Evolutionary conservation across 768 basidiomycete species (phyloP).

Genomic region (Boletus rubescentipes): DNA sequence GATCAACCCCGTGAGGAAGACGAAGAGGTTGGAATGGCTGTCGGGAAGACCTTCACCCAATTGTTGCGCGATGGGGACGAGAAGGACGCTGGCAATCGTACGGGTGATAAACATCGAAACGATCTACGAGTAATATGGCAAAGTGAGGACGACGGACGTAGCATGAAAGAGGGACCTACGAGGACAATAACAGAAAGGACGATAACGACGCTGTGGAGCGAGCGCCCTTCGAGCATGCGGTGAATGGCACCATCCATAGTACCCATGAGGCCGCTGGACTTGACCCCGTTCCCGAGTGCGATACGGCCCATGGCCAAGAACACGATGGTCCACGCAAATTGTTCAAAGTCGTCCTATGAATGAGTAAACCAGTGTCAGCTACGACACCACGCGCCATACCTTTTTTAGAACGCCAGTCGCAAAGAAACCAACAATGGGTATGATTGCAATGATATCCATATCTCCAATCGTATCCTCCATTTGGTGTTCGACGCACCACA

Average conservation of each 20-base stretch:
- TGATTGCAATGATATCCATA: constrained; percentile 96
- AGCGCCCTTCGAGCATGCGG: constrained; percentile 56
- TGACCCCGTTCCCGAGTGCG: constrained; percentile 91
- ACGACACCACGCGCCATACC: constrained; percentile 41
- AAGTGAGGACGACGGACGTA: background rate
- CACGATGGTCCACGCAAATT: constrained; percentile 92
- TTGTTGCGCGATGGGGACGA: constrained; percentile 94
- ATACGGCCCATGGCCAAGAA: constrained; percentile 99
- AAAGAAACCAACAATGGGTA: constrained; percentile 93
- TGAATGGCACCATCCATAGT: constrained; percentile 69
- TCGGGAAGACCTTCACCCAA: constrained; percentile 76
- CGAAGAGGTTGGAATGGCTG: constrained; percentile 75
- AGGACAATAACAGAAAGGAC: constrained; percentile 69
- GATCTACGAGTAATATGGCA: constrained; percentile 42
- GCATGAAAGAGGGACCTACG: constrained; percentile 39
- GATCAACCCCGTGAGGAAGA: constrained; percentile 90
- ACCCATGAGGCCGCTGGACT: constrained; percentile 82
- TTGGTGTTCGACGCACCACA: constrained; percentile 88
- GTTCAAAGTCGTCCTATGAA: constrained; percentile 87
- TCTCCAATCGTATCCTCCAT: constrained; percentile 82
- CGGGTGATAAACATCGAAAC: constrained; percentile 97
- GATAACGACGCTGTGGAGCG: constrained; percentile 68
- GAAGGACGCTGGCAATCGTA: constrained; percentile 92
- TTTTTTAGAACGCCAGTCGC: constrained; percentile 91
- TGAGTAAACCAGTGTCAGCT: background rate